phyloP scores from a whole-genome alignment of 768 basidiomycete species.

The Antrodiella citrinella region DNA sequence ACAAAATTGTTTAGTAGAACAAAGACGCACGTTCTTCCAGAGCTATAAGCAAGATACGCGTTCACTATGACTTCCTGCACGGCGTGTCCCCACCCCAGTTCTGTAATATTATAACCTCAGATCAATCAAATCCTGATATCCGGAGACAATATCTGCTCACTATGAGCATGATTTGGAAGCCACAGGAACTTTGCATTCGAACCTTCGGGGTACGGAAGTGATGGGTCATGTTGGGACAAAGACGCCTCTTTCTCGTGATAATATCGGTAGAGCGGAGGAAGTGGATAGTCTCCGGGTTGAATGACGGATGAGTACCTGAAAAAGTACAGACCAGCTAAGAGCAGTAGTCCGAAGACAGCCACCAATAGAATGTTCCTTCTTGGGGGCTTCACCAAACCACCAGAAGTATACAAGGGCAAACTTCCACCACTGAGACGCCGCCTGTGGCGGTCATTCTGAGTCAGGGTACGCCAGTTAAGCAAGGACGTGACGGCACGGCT shows the following conservation, averaged over 20 bases:
- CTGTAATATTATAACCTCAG: conserved; percentile 12
- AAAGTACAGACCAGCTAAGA: not conserved
- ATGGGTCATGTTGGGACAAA: conserved; percentile 21
- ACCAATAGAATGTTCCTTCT: not conserved
- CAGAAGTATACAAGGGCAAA: not conserved
- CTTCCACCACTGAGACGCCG: not conserved
- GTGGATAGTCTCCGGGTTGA: not conserved
- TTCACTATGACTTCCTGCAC: conserved; percentile 31
- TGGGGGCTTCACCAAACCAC: not conserved
- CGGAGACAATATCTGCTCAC: conserved; percentile 18
- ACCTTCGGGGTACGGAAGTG: conserved; percentile 31
- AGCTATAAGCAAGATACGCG: conserved; percentile 25
- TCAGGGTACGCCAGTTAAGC: not conserved
- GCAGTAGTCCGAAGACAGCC: not conserved
- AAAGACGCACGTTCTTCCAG: conserved; percentile 28
- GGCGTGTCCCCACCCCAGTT: conserved; percentile 31
- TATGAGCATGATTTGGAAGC: conserved; percentile 38
- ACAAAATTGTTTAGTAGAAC: not conserved
- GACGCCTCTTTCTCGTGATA: conserved; percentile 20
- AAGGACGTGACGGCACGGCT: not conserved
- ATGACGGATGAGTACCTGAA: not conserved
- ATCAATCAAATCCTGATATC: not conserved
- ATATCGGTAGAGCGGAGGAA: conserved; percentile 22
- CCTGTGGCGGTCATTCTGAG: not conserved
- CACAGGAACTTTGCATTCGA: conserved; percentile 37